phyloP scores from a whole-genome alignment of 352 stramenopile species.

The Blastocystis sp. region DNA sequence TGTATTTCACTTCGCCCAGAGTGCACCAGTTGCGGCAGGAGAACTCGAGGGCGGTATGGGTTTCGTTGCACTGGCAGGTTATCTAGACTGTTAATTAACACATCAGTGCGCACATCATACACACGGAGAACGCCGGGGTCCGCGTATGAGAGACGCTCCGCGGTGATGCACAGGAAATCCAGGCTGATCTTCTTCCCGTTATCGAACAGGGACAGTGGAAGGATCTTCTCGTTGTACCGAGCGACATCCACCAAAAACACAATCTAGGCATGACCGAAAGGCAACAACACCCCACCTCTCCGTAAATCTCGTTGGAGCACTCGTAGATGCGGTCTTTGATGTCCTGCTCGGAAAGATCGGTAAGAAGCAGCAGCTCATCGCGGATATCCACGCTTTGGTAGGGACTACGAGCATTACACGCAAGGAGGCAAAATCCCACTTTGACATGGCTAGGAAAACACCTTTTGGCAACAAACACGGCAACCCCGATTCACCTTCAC shows the following conservation, averaged over 20 bases:
- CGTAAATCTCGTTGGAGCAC: conserved; percentile 53
- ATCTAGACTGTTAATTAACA: conserved; percentile 22
- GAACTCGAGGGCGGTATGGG: conserved; percentile 25
- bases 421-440: background rate
- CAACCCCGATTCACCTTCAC: background rate
- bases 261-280: conserved; percentile 6
- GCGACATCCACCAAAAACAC: conserved; percentile 64
- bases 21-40: conserved; percentile 24
- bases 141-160: background rate
- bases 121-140: conserved; percentile 50
- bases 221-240: conserved; percentile 6
- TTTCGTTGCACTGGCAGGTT: conserved; percentile 38
- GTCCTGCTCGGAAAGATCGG: conserved; percentile 9
- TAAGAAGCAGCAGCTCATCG: conserved; percentile 62
- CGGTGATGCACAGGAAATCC: conserved; percentile 59
- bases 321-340: conserved; percentile 5
- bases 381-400: conserved; percentile 55
- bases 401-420: background rate
- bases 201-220: conserved; percentile 58
- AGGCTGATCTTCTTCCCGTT: conserved; percentile 43
- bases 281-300: background rate
- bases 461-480: background rate
- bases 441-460: conserved; percentile 3
- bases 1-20: conserved; percentile 23
- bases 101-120: conserved; percentile 8